A percentile compares a stretch with the other conserved stretches of the same genome.
phyloP scores from a whole-genome alignment of 1,284 basidiomycete species.

The Chondrostereum purpureum region DNA sequence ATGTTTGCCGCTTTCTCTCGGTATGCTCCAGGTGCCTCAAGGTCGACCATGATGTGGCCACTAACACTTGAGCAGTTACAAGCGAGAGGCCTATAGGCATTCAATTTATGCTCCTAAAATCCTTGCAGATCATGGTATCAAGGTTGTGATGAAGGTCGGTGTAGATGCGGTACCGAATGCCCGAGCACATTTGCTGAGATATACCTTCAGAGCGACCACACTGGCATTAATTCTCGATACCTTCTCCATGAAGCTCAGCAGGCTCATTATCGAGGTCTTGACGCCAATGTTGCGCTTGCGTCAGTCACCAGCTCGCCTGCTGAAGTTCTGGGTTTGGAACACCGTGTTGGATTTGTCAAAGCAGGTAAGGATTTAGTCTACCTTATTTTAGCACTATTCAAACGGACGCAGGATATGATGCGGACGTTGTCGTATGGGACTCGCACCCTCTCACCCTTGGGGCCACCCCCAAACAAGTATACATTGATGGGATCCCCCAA shows the following conservation, averaged over 20 bases:
- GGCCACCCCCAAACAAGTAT: slow-evolving; percentile 52
- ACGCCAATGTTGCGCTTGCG: slow-evolving; percentile 57
- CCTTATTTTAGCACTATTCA: not conserved
- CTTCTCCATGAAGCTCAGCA: slow-evolving; percentile 86
- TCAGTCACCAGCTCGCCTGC: slow-evolving; percentile 58
- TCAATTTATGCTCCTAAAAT: slow-evolving; percentile 76
- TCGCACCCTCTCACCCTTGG: slow-evolving; percentile 59
- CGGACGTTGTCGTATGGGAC: slow-evolving; percentile 27
- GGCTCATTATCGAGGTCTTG: slow-evolving; percentile 73
- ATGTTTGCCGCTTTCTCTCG: slow-evolving; percentile 67
- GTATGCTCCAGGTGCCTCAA: slow-evolving; percentile 18
- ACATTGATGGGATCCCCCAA: slow-evolving; percentile 49
- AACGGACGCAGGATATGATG: slow-evolving; percentile 30
- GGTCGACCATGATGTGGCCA: not conserved
- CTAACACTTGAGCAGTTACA: slow-evolving; percentile 42
- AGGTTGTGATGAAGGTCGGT: slow-evolving; percentile 61
- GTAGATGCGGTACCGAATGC: too few relatives aligned
- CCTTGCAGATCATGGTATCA: slow-evolving; percentile 58
- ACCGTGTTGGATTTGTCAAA: slow-evolving; percentile 39
- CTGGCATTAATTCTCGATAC: slow-evolving; percentile 70
- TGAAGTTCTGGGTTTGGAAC: slow-evolving; percentile 37
- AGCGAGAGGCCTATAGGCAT: slow-evolving; percentile 72
- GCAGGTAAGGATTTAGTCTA: slow-evolving; percentile 23
- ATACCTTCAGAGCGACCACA: slow-evolving; percentile 61
- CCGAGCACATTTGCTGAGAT: too few relatives aligned